Percentiles rank a stretch among this genome's conserved stretches.
Conservation (phyloP, 345 rosid species). For the Camelina hispida region DNA sequence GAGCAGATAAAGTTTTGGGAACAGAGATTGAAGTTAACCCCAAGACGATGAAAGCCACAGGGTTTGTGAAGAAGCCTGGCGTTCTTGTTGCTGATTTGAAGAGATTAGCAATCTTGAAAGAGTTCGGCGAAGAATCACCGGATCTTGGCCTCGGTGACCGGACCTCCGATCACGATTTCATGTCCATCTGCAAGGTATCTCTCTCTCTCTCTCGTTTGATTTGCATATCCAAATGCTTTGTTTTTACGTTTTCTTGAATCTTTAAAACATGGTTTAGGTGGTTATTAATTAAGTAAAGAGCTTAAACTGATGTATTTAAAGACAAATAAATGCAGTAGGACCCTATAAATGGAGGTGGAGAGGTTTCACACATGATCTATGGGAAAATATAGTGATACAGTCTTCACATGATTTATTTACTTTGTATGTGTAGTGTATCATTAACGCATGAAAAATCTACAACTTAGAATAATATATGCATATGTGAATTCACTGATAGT, state of each 20-base stretch:
- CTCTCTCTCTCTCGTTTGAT: background rate
- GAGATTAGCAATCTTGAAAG: conserved; percentile 75
- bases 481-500: conserved; percentile 1
- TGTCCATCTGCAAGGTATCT: conserved; percentile 92
- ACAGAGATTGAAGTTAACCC: conserved; percentile 96
- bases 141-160: conserved; percentile 96
- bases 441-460: conserved; percentile 10
- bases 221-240: conserved; percentile 3
- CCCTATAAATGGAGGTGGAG: background rate
- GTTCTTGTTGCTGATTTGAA: conserved; percentile 79
- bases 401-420: conserved; percentile 13
- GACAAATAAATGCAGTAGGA: conserved; percentile 24
- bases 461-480: background rate
- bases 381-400: background rate
- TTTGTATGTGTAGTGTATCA: background rate
- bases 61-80: conserved; percentile 87
- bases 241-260: background rate
- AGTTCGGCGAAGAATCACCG: conserved; percentile 74
- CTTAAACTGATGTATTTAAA: background rate
- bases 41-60: conserved; percentile 82
- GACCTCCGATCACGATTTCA: conserved; percentile 85
- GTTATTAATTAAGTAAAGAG: background rate
- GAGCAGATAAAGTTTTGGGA: conserved; percentile 87
- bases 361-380: conserved; percentile 25
- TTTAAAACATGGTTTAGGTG: conserved; percentile 6